Base-by-base conservation (phyloP, 306 rosid genomes). In the Begonia loranthoides region DNA sequence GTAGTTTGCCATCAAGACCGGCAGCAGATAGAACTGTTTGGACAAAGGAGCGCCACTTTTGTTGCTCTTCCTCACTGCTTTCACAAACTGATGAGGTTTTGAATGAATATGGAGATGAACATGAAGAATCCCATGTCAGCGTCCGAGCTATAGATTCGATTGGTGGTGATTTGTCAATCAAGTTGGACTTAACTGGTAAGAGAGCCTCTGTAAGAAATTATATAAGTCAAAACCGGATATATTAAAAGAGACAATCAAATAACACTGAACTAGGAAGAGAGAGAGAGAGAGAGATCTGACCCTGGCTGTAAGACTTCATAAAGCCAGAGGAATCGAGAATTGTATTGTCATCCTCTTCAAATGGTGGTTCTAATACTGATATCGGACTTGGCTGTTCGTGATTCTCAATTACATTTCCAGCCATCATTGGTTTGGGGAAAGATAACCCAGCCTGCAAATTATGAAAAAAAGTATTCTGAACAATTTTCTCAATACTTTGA, bases 151-250 rank as follows among this genome's bases (percentile, higher is more conserved):
- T 77, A 52, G 99, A 92, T 76, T 69, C 99, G 72, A 92, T 90
- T 24, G 74, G 99, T 40, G 94, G 99, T 45, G 99, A 86, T 64
- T 90, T 90, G 86, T 86, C 99, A 49, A 92, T 86, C 66, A 86
- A 83, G 63, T 80, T 92, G 45, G 82, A 83, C 79, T 66, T 92
- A 1, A 62, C 51, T 4, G 61, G 44, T 19, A 39, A 52, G 15
- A 7, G 38, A 54, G 70, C 63, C 65, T 83, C 99, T 82, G 75
- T 65, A 56, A 19, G 49, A 60, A 24, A 55, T 36, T 44, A 62
- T 10, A 64, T n/a, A 14, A 56, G 17, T 61, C 43, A 49, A 10
- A 43, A 49, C 39, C n/a, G 44, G 58, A 63, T 33, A 44, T 38
- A 58, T 17, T 36, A 34, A 52, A 51, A 51, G 41, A 44, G 17